These are phyloP conservation scores for Leucosporidium yakuticum DNA, from an alignment of 768 basidiomycete genomes.

Conservation along the genomic window DNA sequence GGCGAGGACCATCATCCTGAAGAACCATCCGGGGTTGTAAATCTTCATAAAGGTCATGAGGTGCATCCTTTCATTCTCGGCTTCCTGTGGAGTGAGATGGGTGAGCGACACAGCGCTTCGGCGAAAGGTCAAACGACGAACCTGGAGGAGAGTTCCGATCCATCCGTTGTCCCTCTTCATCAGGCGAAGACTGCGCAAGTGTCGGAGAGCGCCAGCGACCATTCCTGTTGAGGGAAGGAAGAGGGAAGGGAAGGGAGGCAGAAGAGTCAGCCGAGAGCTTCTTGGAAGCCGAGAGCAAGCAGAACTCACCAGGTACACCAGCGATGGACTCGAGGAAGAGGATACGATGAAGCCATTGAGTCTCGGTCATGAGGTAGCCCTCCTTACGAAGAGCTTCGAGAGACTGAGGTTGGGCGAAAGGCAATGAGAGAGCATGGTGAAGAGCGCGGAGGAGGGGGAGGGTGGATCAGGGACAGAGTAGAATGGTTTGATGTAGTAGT, in stretches of 20 bases:
- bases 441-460: too few species aligned
- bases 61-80: constrained; percentile 75
- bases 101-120: not conserved
- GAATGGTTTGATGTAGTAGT: too few species aligned
- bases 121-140: not conserved
- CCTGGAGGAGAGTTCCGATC: constrained; percentile 7
- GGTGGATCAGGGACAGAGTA: too few species aligned
- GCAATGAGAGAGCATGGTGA: too few species aligned
- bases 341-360: constrained; percentile 47
- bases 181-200: constrained; percentile 77
- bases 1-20: constrained; percentile 75
- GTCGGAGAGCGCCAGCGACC: constrained; percentile 54
- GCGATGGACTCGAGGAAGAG: constrained; percentile 74
- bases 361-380: constrained; percentile 66
- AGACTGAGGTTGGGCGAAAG: constrained; percentile 8
- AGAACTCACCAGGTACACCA: constrained; percentile 67
- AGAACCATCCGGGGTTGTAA: constrained; percentile 67
- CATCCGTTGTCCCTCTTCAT: constrained; percentile 58
- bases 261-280: not conserved
- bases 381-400: constrained; percentile 65
- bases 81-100: constrained; percentile 60
- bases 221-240: constrained; percentile 25
- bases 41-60: constrained; percentile 91
- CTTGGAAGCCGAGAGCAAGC: not conserved
- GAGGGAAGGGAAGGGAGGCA: not conserved